Evolutionary conservation across 2,329 filamentous ascomycete species (phyloP).

Genomic region (Cordyceps pruinosa): DNA sequence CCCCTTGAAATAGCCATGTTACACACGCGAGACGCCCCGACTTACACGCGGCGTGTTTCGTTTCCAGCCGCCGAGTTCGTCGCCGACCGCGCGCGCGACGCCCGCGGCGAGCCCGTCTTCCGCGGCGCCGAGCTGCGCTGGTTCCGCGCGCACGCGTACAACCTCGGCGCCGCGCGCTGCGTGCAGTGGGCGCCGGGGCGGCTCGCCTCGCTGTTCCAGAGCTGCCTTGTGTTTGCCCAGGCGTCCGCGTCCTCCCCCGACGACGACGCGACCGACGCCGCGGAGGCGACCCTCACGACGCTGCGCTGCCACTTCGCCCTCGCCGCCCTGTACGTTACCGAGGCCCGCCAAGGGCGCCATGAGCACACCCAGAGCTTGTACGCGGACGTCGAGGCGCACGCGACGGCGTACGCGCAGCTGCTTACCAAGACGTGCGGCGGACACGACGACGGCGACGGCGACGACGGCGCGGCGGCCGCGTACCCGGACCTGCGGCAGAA

Average conservation of each 20-base stretch:
- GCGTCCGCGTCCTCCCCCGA: constrained; percentile 43
- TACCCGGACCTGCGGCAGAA: constrained; percentile 52
- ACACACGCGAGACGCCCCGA: neutral
- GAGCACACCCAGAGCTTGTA: constrained; percentile 45
- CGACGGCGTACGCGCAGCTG: constrained; percentile 26
- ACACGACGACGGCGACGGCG: no score
- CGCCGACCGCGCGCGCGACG: constrained; percentile 19
- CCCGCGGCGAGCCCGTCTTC: constrained; percentile 44
- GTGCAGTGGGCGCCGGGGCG: constrained; percentile 45
- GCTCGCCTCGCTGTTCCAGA: constrained; percentile 49
- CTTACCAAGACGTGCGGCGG: neutral
- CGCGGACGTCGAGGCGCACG: constrained; percentile 51
- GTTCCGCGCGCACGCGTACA: constrained; percentile 80
- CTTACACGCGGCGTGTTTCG: neutral
- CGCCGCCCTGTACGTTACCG: constrained; percentile 42
- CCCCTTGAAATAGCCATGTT: neutral
- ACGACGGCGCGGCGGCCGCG: neutral
- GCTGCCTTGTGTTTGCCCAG: constrained; percentile 45
- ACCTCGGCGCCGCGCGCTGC: constrained; percentile 59
- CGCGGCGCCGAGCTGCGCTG: constrained; percentile 64
- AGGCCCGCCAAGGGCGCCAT: constrained; percentile 35
- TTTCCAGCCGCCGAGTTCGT: neutral
- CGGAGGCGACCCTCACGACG: constrained; percentile 49
- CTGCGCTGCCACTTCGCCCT: constrained; percentile 67
- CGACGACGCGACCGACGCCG: constrained; percentile 24